phyloP scores from a whole-genome alignment of 495 filamentous ascomycete genomes.

The Trichoderma gamsii region DNA sequence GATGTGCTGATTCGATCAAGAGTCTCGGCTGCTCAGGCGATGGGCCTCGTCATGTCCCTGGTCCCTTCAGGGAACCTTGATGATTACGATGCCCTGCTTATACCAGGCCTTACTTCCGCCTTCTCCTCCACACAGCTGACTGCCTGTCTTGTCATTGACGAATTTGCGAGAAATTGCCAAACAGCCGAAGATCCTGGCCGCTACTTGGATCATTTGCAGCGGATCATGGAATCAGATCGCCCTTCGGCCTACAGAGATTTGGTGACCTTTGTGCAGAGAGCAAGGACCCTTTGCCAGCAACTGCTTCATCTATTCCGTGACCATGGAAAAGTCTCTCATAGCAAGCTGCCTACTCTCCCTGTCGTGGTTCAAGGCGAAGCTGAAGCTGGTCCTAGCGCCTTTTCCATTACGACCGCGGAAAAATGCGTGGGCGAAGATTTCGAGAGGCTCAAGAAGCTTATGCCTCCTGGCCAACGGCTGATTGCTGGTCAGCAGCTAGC shows the following conservation, averaged over 20 bases:
- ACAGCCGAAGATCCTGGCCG: slow-evolving; percentile 38
- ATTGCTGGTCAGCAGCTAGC: slow-evolving; percentile 67
- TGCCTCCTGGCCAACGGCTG: slow-evolving; percentile 78
- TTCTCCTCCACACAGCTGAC: slow-evolving; percentile 81
- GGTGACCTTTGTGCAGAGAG: slow-evolving; percentile 78
- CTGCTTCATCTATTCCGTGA: slow-evolving; percentile 86
- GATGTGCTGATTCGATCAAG: slow-evolving; percentile 85
- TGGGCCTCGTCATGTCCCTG: slow-evolving; percentile 66
- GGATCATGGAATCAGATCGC: slow-evolving; percentile 71
- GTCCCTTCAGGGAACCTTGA: slow-evolving; percentile 46
- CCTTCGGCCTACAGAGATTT: slow-evolving; percentile 82
- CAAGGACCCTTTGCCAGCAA: slow-evolving; percentile 83
- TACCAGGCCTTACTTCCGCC: slow-evolving; percentile 58
- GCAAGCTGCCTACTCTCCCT: slow-evolving; percentile 71
- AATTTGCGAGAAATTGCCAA: slow-evolving; percentile 59
- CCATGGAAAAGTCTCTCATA: slow-evolving; percentile 65
- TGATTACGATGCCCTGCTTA: slow-evolving; percentile 51
- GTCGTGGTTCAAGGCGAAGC: slow-evolving; percentile 88
- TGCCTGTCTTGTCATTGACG: slow-evolving; percentile 78
- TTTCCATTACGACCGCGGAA: slow-evolving; percentile 80
- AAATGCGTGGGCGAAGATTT: slow-evolving; percentile 78
- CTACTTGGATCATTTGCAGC: slow-evolving; percentile 54
- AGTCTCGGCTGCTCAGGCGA: slow-evolving; percentile 74
- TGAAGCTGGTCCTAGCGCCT: slow-evolving; percentile 83
- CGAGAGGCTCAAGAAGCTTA: slow-evolving; percentile 72